Conservation (phyloP, 1,139 yeast species). For the Kluyveromyces sp. region DNA sequence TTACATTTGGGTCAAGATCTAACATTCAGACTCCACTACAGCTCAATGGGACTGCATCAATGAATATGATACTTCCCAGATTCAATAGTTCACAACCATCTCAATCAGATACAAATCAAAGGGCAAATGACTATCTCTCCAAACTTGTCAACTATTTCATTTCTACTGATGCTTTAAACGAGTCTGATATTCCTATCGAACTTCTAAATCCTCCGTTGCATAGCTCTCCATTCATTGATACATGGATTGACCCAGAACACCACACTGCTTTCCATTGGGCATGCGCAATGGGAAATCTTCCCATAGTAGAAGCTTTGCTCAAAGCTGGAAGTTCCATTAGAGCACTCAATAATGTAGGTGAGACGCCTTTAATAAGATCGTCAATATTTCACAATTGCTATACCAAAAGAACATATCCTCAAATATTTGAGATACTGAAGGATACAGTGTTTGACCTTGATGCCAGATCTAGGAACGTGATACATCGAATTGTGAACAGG, state of each 20-base stretch:
- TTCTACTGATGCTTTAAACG: slow-evolving; percentile 47
- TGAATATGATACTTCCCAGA: slow-evolving; percentile 27
- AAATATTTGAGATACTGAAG: slow-evolving; percentile 63
- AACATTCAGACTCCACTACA: slow-evolving; percentile 7
- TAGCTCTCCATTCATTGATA: slow-evolving; percentile 32
- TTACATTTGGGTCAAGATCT: slow-evolving; percentile 26
- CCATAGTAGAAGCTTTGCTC: slow-evolving; percentile 64
- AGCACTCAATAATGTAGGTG: slow-evolving; percentile 68
- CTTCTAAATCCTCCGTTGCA: slow-evolving; percentile 56
- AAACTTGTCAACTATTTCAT: slow-evolving; percentile 52
- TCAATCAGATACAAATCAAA: slow-evolving; percentile 30
- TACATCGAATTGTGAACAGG: slow-evolving; percentile 73
- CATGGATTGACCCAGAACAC: slow-evolving; percentile 84
- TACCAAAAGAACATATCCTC: slow-evolving; percentile 72
- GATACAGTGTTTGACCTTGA: slow-evolving; percentile 61
- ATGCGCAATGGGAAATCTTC: slow-evolving; percentile 78
- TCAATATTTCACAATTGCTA: slow-evolving; percentile 82
- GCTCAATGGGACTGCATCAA: slow-evolving; percentile 23
- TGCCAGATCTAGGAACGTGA: slow-evolving; percentile 56
- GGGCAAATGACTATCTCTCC: slow-evolving; percentile 38
- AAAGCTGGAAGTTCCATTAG: slow-evolving; percentile 70
- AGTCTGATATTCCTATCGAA: slow-evolving; percentile 24
- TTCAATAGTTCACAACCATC: slow-evolving; percentile 23
- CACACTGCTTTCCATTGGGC: slow-evolving; percentile 98
- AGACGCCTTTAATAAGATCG: slow-evolving; percentile 78